These are phyloP conservation scores for Pichia sp. DNA, from an alignment of 1,139 yeast genomes.

Conservation along the genomic window DNA sequence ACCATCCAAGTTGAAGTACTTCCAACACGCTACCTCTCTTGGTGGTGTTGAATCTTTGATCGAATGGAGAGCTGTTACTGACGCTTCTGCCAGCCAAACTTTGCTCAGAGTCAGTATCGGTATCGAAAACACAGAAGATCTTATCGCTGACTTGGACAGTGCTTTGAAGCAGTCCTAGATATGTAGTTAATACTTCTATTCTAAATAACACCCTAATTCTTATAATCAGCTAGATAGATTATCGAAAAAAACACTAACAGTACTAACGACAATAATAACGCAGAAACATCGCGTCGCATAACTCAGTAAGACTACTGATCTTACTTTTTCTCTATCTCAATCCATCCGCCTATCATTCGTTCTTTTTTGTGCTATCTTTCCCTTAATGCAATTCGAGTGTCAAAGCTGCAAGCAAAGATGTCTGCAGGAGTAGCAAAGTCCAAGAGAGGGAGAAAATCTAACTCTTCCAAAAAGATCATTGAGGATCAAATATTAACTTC, in stretches of 20 bases:
- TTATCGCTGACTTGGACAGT: conserved; percentile 57
- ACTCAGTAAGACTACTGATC: background rate
- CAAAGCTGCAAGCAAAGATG: background rate
- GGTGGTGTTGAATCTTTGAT: conserved; percentile 93
- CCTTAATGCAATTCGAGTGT: too few species aligned
- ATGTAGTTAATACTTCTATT: background rate
- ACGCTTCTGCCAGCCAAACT: conserved; percentile 49
- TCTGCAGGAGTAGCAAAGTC: background rate
- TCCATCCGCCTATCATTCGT: too few species aligned
- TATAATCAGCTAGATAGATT: background rate
- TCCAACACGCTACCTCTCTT: conserved; percentile 86
- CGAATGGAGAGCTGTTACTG: conserved; percentile 86
- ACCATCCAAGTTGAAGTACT: conserved; percentile 64
- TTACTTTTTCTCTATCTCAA: too few species aligned
- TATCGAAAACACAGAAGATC: conserved; percentile 63
- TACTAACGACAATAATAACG: too few species aligned
- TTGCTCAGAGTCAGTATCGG: conserved; percentile 77
- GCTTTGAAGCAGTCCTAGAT: conserved; percentile 35
- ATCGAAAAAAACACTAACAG: background rate
- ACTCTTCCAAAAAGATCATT: background rate
- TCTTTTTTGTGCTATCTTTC: too few species aligned
- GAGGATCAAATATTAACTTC: background rate
- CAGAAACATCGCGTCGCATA: background rate
- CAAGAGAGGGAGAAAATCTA: background rate
- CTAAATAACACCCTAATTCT: background rate